Percentiles rank a stretch among this genome's conserved stretches.
phyloP scores from a whole-genome alignment of 805 yeast species.

The Wickerhamiella nectarea region DNA sequence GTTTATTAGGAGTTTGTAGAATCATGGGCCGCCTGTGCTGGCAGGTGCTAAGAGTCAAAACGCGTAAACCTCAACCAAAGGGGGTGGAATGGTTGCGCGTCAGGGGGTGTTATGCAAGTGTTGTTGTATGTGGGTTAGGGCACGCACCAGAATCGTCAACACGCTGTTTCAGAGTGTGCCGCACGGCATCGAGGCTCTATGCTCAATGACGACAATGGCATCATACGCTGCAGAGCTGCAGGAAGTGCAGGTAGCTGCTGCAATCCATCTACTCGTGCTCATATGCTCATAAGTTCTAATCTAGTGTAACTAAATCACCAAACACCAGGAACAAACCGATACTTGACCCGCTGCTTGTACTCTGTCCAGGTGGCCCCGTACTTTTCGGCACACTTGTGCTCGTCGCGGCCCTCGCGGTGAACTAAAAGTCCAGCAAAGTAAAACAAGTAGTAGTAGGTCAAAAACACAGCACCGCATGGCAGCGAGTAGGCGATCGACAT shows the following conservation, averaged over 20 bases:
- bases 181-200: not conserved
- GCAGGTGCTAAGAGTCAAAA: not conserved
- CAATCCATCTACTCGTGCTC: too few relatives aligned
- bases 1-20: slow-evolving; percentile 1
- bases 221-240: too few relatives aligned
- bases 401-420: slow-evolving; percentile 87
- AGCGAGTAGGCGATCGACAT: slow-evolving; percentile 87
- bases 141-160: not conserved
- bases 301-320: slow-evolving; percentile 44
- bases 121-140: not conserved
- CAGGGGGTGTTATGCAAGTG: not conserved
- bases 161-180: not conserved
- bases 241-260: too few relatives aligned
- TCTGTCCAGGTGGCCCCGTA: slow-evolving; percentile 79
- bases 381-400: slow-evolving; percentile 73
- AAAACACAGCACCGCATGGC: slow-evolving; percentile 67
- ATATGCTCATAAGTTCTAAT: too few relatives aligned
- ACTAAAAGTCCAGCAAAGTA: slow-evolving; percentile 72
- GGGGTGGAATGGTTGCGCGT: not conserved
- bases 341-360: slow-evolving; percentile 72
- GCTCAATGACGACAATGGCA: not conserved
- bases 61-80: not conserved
- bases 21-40: slow-evolving; percentile 5
- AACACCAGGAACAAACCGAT: slow-evolving; percentile 76
- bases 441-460: slow-evolving; percentile 76